Conservation (phyloP, 2,329 filamentous ascomycete species). For the Cadophora luteo-olivacea region DNA sequence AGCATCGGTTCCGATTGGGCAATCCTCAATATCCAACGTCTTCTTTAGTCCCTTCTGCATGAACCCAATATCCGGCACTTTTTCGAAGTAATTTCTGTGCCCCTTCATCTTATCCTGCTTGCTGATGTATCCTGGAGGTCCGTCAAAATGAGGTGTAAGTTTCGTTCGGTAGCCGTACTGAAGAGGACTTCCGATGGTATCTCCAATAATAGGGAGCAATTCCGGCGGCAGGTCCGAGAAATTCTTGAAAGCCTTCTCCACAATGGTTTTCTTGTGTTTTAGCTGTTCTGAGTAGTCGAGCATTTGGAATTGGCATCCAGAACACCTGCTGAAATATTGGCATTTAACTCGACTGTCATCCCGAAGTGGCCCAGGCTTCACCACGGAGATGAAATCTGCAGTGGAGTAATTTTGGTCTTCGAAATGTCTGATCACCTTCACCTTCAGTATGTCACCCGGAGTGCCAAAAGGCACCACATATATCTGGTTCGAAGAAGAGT, state of each 20-base stretch:
- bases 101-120: conserved; percentile 56
- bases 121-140: conserved; percentile 62
- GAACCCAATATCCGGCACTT: conserved; percentile 85
- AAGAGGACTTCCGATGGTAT: conserved; percentile 89
- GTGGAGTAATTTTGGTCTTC: conserved; percentile 70
- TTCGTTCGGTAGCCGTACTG: conserved; percentile 97
- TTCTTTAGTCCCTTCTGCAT: conserved; percentile 81
- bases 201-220: conserved; percentile 75
- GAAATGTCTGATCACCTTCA: conserved; percentile 80
- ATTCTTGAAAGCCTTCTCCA: conserved; percentile 90
- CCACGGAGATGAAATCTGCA: conserved; percentile 82
- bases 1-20: conserved; percentile 89
- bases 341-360: conserved; percentile 81
- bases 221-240: conserved; percentile 84
- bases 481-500: conserved; percentile 65
- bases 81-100: conserved; percentile 62
- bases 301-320: conserved; percentile 98
- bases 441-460: conserved; percentile 81
- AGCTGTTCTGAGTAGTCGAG: conserved; percentile 88
- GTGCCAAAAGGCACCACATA: conserved; percentile 90
- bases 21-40: conserved; percentile 95
- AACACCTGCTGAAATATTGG: conserved; percentile 85
- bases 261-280: conserved; percentile 79
- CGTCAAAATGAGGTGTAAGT: conserved; percentile 94
- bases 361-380: conserved; percentile 74